A percentile compares a stretch with the other conserved stretches of the same genome.
These are phyloP conservation scores for Solanum habrochaites DNA, from an alignment of 257 asterid species.

Conservation along the genomic window DNA sequence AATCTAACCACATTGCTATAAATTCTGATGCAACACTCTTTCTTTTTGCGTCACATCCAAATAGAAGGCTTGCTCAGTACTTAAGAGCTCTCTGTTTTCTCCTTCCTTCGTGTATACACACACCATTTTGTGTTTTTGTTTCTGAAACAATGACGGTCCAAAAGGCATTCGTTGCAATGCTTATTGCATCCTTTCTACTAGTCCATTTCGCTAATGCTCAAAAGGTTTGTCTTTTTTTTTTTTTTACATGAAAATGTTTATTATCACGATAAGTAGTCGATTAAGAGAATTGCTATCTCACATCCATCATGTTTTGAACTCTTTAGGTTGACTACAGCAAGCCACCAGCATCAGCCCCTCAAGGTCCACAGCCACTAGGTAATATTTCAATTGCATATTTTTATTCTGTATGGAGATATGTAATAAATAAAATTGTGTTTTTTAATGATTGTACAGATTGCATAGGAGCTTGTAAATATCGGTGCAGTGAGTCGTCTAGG, in stretches of 20 bases:
- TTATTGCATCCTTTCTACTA: constrained; percentile 1
- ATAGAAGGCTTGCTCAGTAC: neutral
- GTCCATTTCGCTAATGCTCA: constrained; percentile 3
- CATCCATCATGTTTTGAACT: too few species aligned
- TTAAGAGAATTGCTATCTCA: too few species aligned
- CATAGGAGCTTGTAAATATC: neutral
- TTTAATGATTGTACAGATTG: neutral
- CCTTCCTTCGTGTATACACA: too few species aligned
- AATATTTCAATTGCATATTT: neutral
- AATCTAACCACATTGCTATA: neutral
- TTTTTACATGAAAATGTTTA: too few species aligned
- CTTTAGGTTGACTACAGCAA: neutral
- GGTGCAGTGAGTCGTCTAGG: constrained; percentile 10
- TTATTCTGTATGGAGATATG: neutral
- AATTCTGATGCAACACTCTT: neutral
- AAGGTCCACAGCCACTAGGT: neutral
- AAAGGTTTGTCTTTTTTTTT: neutral
- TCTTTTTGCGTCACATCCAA: neutral
- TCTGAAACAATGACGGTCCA: neutral
- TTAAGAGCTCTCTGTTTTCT: neutral
- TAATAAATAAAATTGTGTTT: neutral
- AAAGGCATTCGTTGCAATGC: neutral
- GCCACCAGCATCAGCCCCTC: neutral
- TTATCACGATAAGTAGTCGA: too few species aligned
- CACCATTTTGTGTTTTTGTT: neutral